phyloP scores from a whole-genome alignment of 805 yeast species.

The Saccharomycopsis schoenii region DNA sequence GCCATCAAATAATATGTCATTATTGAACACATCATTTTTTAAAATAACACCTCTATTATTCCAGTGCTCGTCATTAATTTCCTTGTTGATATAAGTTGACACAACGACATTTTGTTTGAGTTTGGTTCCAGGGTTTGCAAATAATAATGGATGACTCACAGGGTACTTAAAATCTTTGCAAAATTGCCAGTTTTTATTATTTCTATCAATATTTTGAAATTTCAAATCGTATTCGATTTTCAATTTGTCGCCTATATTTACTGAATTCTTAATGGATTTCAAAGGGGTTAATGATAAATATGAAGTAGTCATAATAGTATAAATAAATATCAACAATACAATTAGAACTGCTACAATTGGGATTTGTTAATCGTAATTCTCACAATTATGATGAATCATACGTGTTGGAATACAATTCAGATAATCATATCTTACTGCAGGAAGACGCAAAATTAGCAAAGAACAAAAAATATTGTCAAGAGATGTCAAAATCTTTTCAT shows the following conservation, averaged over 20 bases:
- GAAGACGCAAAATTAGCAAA: too few relatives aligned
- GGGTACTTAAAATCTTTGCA: background rate
- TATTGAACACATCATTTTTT: background rate
- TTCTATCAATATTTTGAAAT: background rate
- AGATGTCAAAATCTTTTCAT: too few relatives aligned
- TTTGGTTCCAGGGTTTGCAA: background rate
- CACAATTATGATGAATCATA: too few relatives aligned
- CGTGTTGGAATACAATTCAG: too few relatives aligned
- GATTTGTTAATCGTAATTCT: too few relatives aligned
- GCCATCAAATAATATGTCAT: background rate
- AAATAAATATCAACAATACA: background rate
- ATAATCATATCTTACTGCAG: too few relatives aligned
- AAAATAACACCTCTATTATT: background rate
- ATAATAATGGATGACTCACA: background rate
- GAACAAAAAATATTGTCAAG: too few relatives aligned
- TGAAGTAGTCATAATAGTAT: background rate
- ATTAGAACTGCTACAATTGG: background rate
- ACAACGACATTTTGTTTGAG: background rate
- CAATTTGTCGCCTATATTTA: background rate
- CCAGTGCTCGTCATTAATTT: background rate
- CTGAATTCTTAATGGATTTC: background rate
- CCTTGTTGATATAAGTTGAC: background rate
- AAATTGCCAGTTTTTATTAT: background rate
- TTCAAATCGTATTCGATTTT: background rate
- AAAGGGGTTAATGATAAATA: background rate